Evolutionary conservation across 169 alveolate species (phyloP).

Genomic region (Plasmodium gaboni): DNA sequence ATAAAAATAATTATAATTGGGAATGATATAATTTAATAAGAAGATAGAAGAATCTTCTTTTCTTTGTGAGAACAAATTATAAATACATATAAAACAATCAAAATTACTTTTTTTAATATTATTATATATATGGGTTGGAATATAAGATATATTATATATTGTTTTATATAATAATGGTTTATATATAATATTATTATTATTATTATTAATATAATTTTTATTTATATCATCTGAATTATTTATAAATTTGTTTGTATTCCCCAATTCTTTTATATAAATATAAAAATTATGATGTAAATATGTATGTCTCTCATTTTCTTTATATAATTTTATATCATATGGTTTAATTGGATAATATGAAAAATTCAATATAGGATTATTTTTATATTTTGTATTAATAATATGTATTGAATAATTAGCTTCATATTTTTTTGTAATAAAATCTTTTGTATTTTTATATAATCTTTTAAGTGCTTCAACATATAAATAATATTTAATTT

Average conservation of each 20-base stretch:
- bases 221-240: neutral
- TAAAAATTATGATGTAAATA: slow-evolving; percentile 22
- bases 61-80: slow-evolving; percentile 9
- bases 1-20: slow-evolving; percentile 35
- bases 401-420: slow-evolving; percentile 3
- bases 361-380: slow-evolving; percentile 17
- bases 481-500: slow-evolving; percentile 44
- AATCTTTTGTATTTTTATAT: slow-evolving; percentile 40
- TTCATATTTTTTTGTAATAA: slow-evolving; percentile 30
- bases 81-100: slow-evolving; percentile 20
- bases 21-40: slow-evolving; percentile 8
- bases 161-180: neutral
- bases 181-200: neutral
- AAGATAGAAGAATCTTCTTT: slow-evolving; percentile 32
- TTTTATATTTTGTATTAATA: slow-evolving; percentile 8
- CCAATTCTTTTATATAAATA: neutral
- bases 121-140: slow-evolving; percentile 30
- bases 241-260: neutral
- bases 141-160: neutral
- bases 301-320: neutral
- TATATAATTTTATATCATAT: neutral
- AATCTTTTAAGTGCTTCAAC: slow-evolving; percentile 34
- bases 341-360: slow-evolving; percentile 17
- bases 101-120: neutral
- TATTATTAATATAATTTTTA: neutral